These are phyloP conservation scores for Rosa persica DNA, from an alignment of 306 rosid species.

Conservation along the genomic window DNA sequence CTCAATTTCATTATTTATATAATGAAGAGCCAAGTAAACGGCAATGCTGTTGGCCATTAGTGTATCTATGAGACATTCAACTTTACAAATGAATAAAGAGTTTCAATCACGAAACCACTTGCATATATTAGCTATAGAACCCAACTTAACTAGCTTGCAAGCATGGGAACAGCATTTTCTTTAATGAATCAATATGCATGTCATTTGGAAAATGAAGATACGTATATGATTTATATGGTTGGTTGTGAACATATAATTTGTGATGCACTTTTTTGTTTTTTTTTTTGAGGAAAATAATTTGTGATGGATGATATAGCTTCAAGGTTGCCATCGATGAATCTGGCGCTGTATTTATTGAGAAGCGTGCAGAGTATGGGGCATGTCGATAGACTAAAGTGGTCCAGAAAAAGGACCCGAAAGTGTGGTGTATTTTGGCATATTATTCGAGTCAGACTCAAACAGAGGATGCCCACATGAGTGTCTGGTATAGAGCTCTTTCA, in stretches of 20 bases:
- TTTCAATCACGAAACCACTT: background rate
- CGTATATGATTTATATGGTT: no score
- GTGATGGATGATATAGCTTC: background rate
- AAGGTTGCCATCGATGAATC: background rate
- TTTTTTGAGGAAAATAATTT: background rate
- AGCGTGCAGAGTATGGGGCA: background rate
- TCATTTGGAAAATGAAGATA: background rate
- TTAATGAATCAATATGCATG: background rate
- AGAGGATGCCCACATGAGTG: constrained; percentile 1
- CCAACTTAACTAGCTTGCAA: background rate
- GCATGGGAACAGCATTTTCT: background rate
- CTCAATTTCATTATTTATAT: background rate
- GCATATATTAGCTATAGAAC: background rate
- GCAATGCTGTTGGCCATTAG: background rate
- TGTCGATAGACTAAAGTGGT: background rate
- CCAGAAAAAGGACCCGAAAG: background rate
- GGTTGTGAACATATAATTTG: background rate
- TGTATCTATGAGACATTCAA: background rate
- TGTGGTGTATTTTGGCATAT: background rate
- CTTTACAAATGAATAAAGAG: background rate
- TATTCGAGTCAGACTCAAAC: background rate
- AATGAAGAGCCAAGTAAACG: background rate
- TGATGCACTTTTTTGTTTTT: background rate
- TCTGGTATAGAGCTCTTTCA: background rate
- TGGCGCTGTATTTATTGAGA: background rate